Evolutionary conservation across 2,329 filamentous ascomycete species (phyloP).

Genomic region (Aspergillus sp.): DNA sequence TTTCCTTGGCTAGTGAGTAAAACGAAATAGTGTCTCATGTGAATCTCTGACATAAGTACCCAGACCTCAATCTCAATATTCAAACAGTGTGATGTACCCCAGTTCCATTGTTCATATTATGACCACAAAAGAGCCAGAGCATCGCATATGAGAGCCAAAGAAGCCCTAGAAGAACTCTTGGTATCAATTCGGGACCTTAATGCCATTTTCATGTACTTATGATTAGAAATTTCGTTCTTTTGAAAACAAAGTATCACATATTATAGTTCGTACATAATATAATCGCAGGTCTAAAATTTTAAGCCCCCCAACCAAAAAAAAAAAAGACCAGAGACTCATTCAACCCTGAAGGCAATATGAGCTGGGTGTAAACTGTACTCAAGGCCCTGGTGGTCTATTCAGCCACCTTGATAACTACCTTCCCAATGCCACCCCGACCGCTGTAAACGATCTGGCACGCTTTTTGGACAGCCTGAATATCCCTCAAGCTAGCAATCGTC

Average conservation of each 20-base stretch:
- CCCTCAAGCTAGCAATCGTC: conserved; percentile 40
- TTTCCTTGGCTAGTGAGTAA: neutral
- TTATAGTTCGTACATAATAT: neutral
- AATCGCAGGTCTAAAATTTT: neutral
- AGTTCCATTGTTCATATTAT: neutral
- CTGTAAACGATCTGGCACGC: conserved; percentile 42
- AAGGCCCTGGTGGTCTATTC: neutral
- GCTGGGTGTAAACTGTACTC: neutral
- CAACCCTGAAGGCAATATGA: neutral
- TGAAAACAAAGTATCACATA: too few relatives aligned
- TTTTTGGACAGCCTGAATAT: conserved; percentile 44
- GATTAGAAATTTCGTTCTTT: too few relatives aligned
- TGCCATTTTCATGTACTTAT: too few relatives aligned
- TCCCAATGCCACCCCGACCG: conserved; percentile 46
- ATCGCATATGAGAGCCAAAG: neutral
- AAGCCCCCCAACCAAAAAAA: too few relatives aligned
- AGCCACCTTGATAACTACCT: conserved; percentile 34
- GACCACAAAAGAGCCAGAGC: neutral
- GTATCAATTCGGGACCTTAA: too few relatives aligned
- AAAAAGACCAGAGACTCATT: neutral
- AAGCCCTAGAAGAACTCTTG: neutral
- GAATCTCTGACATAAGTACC: neutral
- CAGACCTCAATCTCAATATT: neutral
- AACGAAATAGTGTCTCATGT: neutral
- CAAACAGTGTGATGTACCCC: neutral